A percentile compares a stretch with the other conserved stretches of the same genome.
Conservation (phyloP, 345 rosid genomes). For the Salix purpurea region DNA sequence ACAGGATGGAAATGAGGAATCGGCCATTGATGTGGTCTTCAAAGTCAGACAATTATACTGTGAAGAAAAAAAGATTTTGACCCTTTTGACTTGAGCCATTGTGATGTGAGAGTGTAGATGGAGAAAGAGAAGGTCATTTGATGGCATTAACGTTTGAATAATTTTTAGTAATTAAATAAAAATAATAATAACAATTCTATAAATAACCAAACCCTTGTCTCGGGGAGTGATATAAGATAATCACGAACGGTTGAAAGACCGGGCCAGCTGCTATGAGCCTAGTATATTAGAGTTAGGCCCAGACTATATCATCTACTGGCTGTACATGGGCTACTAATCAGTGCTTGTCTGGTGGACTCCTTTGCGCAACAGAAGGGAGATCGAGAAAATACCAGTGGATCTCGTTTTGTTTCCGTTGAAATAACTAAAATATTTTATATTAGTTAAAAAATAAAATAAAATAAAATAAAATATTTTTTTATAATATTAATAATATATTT, state of each 20-base stretch:
- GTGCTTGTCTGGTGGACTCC: neutral
- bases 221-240: too few species aligned
- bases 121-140: neutral
- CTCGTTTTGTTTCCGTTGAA: too few species aligned
- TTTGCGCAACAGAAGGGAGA: neutral
- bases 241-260: neutral
- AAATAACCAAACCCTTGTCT: too few species aligned
- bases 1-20: neutral
- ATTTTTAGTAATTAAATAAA: too few species aligned
- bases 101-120: neutral
- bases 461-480: too few species aligned
- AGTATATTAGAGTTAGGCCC: neutral
- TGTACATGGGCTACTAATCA: neutral
- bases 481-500: rapidly evolving
- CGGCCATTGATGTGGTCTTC: neutral
- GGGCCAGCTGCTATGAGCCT: neutral
- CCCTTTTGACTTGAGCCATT: neutral
- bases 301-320: neutral
- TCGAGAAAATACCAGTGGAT: too few species aligned
- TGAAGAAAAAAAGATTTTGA: neutral
- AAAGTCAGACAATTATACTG: too few species aligned
- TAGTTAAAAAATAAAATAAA: too few species aligned
- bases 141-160: too few species aligned
- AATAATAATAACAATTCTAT: too few species aligned
- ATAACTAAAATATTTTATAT: too few species aligned